Percentiles rank a stretch among this genome's conserved stretches.
Evolutionary conservation across 768 basidiomycete genomes (phyloP).

Genomic region (Sporobolomyces roseus): DNA sequence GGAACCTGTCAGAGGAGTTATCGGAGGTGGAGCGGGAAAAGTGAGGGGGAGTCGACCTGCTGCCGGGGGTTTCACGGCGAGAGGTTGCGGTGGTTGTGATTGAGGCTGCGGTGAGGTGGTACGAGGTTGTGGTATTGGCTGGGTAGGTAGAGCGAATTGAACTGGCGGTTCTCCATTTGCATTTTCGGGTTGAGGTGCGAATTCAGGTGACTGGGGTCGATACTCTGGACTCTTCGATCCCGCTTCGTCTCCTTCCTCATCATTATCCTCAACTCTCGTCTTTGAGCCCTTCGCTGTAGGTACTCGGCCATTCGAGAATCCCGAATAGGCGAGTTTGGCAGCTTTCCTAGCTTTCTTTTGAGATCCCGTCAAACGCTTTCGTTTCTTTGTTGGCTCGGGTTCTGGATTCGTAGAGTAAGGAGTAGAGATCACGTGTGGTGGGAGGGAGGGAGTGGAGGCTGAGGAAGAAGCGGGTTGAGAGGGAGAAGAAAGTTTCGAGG

Average conservation of each 20-base stretch:
- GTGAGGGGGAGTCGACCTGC: background rate
- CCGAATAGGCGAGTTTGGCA: conserved; percentile 18
- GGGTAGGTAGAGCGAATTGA: background rate
- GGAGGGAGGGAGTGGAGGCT: background rate
- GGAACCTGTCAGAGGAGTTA: conserved; percentile 21
- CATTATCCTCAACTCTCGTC: background rate
- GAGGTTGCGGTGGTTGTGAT: background rate
- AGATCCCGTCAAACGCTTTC: conserved; percentile 34
- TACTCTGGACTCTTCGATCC: background rate
- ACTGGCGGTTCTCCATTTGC: too few species aligned
- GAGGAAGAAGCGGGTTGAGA: background rate
- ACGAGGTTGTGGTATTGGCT: background rate
- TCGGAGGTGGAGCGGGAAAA: conserved; percentile 26
- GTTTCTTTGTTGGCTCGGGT: conserved; percentile 14
- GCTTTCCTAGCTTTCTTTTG: conserved; percentile 36
- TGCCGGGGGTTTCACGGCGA: background rate
- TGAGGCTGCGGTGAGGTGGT: background rate
- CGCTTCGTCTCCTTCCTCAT: background rate
- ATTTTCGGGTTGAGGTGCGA: background rate
- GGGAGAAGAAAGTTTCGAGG: conserved; percentile 4
- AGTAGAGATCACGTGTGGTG: background rate
- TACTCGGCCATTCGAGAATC: background rate
- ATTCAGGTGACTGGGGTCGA: background rate
- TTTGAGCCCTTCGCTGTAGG: background rate
- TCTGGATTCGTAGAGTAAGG: background rate